Percentiles rank a stretch among this genome's conserved stretches.
Conservation (phyloP, 805 yeast species). For the Ascoidea tarda region DNA sequence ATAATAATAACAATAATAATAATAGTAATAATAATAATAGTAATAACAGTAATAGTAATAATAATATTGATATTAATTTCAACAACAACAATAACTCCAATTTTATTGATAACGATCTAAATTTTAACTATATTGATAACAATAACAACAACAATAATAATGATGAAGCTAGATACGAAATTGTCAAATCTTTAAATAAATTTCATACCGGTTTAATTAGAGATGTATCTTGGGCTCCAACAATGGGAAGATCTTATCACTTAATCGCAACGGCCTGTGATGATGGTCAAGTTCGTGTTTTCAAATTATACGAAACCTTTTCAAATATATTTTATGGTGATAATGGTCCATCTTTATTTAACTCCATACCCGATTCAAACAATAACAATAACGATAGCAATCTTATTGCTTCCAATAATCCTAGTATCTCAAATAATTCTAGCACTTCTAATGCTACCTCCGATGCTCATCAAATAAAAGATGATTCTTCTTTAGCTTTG, state of each 20-base stretch:
- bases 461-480: slow-evolving; percentile 8
- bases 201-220: slow-evolving; percentile 70
- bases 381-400: background rate
- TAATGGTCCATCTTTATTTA: background rate
- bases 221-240: slow-evolving; percentile 92
- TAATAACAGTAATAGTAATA: no score
- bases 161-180: background rate
- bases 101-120: background rate
- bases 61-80: no score
- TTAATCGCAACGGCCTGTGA: slow-evolving; percentile 90
- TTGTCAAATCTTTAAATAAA: background rate
- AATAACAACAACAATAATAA: no score
- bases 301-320: slow-evolving; percentile 42
- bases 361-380: background rate
- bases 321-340: slow-evolving; percentile 4
- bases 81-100: background rate
- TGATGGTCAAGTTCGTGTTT: slow-evolving; percentile 84
- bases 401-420: background rate
- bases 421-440: background rate
- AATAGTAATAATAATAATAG: no score
- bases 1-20: no score
- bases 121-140: no score
- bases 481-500: slow-evolving; percentile 2
- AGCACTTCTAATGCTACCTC: background rate
- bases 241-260: slow-evolving; percentile 83